Conservation (phyloP, 2,329 filamentous ascomycete genomes). For the Xylariaceae sp. region DNA sequence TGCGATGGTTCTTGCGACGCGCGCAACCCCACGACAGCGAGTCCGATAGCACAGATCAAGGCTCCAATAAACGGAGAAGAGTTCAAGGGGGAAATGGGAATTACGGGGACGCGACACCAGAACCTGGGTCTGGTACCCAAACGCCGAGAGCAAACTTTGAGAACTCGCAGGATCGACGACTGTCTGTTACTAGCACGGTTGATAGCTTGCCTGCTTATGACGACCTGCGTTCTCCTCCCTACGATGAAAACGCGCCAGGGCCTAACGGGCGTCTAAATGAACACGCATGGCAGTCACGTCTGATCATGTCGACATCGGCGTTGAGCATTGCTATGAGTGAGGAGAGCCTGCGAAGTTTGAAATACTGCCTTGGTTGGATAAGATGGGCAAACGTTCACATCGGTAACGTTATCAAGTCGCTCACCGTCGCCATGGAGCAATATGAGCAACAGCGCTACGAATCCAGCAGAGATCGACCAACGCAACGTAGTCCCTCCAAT, state of each 20-base stretch:
- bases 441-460: constrained; percentile 58
- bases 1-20: constrained; percentile 75
- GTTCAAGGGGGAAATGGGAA: constrained; percentile 37
- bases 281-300: constrained; percentile 68
- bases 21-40: constrained; percentile 47
- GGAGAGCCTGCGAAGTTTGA: constrained; percentile 76
- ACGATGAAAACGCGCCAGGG: constrained; percentile 55
- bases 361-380: constrained; percentile 78
- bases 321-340: constrained; percentile 89
- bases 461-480: constrained; percentile 23
- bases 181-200: constrained; percentile 62
- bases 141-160: constrained; percentile 36
- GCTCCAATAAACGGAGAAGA: constrained; percentile 57
- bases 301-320: constrained; percentile 87
- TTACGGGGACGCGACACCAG: constrained; percentile 33
- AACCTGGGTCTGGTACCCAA: constrained; percentile 27
- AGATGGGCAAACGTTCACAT: constrained; percentile 79
- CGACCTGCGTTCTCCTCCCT: constrained; percentile 68
- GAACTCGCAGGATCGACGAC: constrained; percentile 44
- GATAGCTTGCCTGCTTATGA: constrained; percentile 84
- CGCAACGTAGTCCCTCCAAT: constrained; percentile 24
- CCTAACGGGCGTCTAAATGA: constrained; percentile 31
- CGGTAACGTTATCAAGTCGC: constrained; percentile 65
- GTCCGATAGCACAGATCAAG: constrained; percentile 41
- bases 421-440: constrained; percentile 73